Evolutionary conservation across 306 rosid species (phyloP).

Genomic region (Fragaria nilgerrensis): DNA sequence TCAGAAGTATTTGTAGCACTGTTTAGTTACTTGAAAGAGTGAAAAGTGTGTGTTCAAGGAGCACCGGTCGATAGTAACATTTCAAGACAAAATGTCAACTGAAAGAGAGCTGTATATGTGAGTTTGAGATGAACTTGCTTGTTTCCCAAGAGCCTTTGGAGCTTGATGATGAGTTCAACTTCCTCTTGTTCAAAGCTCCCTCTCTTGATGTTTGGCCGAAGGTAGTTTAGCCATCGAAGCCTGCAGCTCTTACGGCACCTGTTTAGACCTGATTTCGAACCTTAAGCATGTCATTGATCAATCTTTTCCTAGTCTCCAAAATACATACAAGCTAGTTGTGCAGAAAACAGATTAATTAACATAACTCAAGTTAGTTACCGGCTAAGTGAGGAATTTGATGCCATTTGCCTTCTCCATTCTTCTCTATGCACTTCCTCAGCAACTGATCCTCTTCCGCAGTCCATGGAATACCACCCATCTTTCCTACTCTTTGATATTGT

Average conservation of each 20-base stretch:
- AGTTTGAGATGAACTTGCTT: constrained; percentile 34
- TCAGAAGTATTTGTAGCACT: background rate
- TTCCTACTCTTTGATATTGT: constrained; percentile 6
- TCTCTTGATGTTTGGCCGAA: constrained; percentile 62
- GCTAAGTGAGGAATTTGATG: constrained; percentile 66
- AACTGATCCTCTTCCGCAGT: constrained; percentile 58
- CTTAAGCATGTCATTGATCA: background rate
- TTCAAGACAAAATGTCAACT: background rate
- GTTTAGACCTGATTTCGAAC: constrained; percentile 36
- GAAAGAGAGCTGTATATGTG: background rate
- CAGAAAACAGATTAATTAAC: background rate
- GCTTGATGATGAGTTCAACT: constrained; percentile 55
- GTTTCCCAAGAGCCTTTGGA: constrained; percentile 56
- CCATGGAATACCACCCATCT: constrained; percentile 78
- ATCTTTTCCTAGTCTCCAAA: background rate
- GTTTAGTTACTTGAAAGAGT: background rate
- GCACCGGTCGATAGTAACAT: background rate
- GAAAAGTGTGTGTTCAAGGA: background rate
- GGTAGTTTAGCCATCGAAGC: constrained; percentile 63
- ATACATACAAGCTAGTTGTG: background rate
- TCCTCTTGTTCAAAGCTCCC: constrained; percentile 56
- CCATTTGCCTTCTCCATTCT: constrained; percentile 74
- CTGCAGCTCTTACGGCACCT: constrained; percentile 67
- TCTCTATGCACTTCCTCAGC: constrained; percentile 63
- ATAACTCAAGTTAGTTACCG: constrained; percentile 23